Evolutionary conservation across 2,329 filamentous ascomycete species (phyloP).

Genomic region (Trichoderma sp.): DNA sequence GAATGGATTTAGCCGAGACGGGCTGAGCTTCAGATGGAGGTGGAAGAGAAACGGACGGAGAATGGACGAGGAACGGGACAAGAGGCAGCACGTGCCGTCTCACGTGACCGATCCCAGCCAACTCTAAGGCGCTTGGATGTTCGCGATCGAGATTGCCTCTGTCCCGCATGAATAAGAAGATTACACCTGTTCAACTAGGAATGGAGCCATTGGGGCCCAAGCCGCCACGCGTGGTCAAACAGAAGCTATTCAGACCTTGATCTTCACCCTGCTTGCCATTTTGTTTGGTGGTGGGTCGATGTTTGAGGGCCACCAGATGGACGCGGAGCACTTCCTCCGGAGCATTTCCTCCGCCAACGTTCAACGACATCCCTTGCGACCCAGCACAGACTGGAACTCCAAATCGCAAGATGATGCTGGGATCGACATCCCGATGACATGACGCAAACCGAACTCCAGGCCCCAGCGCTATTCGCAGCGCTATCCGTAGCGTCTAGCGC

Average conservation of each 20-base stretch:
- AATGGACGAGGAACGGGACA: too few species aligned
- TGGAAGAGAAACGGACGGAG: too few species aligned
- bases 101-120: neutral
- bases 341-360: neutral
- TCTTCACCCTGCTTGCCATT: neutral
- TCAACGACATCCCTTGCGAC: neutral
- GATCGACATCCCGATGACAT: neutral
- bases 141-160: neutral
- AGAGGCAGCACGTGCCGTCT: neutral
- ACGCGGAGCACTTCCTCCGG: constrained; percentile 11
- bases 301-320: neutral
- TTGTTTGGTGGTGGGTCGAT: constrained; percentile 1
- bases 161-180: neutral
- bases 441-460: neutral
- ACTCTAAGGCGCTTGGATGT: neutral
- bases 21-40: neutral
- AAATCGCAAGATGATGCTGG: neutral
- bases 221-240: neutral
- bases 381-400: neutral
- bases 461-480: neutral
- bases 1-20: constrained; percentile 1
- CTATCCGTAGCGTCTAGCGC: neutral
- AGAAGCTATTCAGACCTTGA: constrained; percentile 11
- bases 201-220: constrained; percentile 15
- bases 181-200: constrained; percentile 11